Conservation (phyloP, 495 filamentous ascomycete species). For the Penicillium waksmanii region DNA sequence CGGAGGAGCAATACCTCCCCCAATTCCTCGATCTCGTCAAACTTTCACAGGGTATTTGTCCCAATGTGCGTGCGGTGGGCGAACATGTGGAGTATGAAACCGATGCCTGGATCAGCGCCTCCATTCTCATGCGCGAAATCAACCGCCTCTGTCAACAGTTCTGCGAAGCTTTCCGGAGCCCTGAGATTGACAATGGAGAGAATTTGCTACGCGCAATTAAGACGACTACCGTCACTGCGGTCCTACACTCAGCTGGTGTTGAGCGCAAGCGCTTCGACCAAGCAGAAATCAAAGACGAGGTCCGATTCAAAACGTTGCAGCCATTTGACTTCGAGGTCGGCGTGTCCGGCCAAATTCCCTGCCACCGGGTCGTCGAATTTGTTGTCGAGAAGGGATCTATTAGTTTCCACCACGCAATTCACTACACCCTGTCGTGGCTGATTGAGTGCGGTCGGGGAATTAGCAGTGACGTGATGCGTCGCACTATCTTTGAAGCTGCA, state of each 20-base stretch:
- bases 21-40: constrained; percentile 97
- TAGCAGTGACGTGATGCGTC: constrained; percentile 62
- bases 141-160: constrained; percentile 89
- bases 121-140: constrained; percentile 90
- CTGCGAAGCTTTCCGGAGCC: constrained; percentile 78
- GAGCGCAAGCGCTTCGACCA: constrained; percentile 86
- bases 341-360: constrained; percentile 39
- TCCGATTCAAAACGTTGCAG: constrained; percentile 74
- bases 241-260: constrained; percentile 84
- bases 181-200: constrained; percentile 58
- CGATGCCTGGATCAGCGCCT: constrained; percentile 96
- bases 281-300: constrained; percentile 84
- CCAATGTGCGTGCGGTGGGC: constrained; percentile 85
- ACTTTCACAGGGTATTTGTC: constrained; percentile 94
- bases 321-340: constrained; percentile 79
- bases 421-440: constrained; percentile 97
- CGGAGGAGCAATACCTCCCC: constrained; percentile 81
- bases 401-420: constrained; percentile 96
- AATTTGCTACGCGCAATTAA: constrained; percentile 75
- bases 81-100: constrained; percentile 99
- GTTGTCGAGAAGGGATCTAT: constrained; percentile 85
- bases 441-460: constrained; percentile 86
- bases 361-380: constrained; percentile 76
- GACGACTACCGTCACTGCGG: constrained; percentile 72
- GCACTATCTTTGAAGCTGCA: constrained; percentile 62